Evolutionary conservation across 2,329 filamentous ascomycete species (phyloP).

Genomic region (Alternaria metachromatica): DNA sequence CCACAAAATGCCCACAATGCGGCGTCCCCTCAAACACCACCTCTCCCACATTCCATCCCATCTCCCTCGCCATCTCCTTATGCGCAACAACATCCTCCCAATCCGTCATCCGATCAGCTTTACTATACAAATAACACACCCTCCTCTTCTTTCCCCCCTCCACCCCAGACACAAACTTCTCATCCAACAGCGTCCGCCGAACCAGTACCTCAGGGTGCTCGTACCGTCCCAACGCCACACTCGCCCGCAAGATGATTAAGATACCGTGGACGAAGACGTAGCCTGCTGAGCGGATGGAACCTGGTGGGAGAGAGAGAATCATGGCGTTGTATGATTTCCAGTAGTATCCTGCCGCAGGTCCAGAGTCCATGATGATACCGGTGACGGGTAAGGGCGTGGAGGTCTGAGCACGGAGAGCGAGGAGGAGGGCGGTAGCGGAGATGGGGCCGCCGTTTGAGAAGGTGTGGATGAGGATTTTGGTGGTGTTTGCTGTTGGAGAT

Average conservation of each 20-base stretch:
- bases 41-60: conserved; percentile 56
- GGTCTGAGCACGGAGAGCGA: not conserved
- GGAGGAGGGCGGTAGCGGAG: conserved; percentile 7
- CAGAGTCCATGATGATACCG: conserved; percentile 15
- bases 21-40: conserved; percentile 62
- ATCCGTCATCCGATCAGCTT: conserved; percentile 60
- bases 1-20: conserved; percentile 66
- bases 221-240: conserved; percentile 1
- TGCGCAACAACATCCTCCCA: conserved; percentile 61
- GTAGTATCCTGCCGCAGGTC: conserved; percentile 8
- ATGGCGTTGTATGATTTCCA: conserved; percentile 25
- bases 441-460: conserved; percentile 26
- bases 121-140: conserved; percentile 66
- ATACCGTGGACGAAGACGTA: conserved; percentile 4
- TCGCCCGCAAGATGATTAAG: not conserved
- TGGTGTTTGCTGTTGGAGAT: not conserved
- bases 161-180: not conserved
- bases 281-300: not conserved
- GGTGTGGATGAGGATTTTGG: conserved; percentile 13
- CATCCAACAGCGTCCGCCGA: conserved; percentile 7
- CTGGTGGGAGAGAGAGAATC: conserved; percentile 8
- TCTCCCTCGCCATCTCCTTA: conserved; percentile 51
- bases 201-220: conserved; percentile 10
- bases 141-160: conserved; percentile 26
- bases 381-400: conserved; percentile 9